Evolutionary conservation across 2,329 filamentous ascomycete species (phyloP).

Genomic region (Diaporthe caulivora): DNA sequence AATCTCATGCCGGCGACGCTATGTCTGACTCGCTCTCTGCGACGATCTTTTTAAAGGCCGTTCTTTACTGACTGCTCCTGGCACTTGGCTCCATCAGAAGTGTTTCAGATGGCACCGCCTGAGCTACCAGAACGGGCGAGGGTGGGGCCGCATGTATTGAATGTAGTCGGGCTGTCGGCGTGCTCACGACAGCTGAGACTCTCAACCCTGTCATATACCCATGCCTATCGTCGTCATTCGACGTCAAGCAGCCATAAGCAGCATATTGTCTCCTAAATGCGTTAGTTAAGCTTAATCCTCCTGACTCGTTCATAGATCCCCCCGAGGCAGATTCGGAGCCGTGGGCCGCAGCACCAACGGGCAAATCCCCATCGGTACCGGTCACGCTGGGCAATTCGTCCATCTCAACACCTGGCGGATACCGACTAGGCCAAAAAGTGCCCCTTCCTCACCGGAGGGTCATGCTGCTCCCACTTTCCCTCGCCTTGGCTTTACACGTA

Average conservation of each 20-base stretch:
- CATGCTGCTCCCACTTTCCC: slow-evolving; percentile 7
- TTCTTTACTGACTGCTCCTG: neutral
- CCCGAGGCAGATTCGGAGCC: neutral
- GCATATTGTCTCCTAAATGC: slow-evolving; percentile 2
- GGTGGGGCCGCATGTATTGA: slow-evolving; percentile 1
- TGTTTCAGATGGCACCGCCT: slow-evolving; percentile 22
- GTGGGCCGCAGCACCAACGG: neutral
- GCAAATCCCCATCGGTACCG: slow-evolving; percentile 5
- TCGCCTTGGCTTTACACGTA: neutral
- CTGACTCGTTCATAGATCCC: slow-evolving; percentile 5
- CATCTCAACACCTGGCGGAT: neutral
- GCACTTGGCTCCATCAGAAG: neutral
- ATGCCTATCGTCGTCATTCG: neutral
- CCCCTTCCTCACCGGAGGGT: neutral
- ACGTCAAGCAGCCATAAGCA: neutral
- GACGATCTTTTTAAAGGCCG: slow-evolving; percentile 20
- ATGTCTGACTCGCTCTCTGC: slow-evolving; percentile 5
- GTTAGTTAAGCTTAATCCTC: slow-evolving; percentile 17
- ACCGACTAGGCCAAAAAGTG: neutral
- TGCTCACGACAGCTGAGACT: neutral
- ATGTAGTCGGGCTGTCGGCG: neutral
- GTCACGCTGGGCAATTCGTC: neutral
- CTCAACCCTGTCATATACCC: neutral
- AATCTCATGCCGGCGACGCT: neutral
- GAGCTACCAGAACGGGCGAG: slow-evolving; percentile 1